Evolutionary conservation across 192 early-diverging fungal genomes (phyloP).

Genomic region (Coemansia sp.): DNA sequence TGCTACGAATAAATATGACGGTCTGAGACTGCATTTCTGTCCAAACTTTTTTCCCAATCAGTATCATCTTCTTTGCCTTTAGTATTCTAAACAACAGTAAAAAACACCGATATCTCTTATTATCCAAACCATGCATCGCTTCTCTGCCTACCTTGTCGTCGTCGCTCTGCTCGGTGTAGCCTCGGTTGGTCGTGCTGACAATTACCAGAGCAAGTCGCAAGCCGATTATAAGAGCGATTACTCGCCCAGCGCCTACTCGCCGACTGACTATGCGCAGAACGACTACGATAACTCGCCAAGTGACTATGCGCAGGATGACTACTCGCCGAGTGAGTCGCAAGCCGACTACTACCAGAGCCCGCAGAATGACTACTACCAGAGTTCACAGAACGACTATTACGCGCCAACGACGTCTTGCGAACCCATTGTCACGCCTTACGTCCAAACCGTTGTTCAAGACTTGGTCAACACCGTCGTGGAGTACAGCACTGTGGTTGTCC

Average conservation of each 20-base stretch:
- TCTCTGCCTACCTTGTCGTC: slow-evolving; percentile 25
- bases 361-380: neutral
- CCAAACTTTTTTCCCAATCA: too few relatives aligned
- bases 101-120: neutral
- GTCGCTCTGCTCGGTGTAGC: slow-evolving; percentile 31
- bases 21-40: too few relatives aligned
- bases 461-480: slow-evolving; percentile 34
- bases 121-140: slow-evolving; percentile 26
- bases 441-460: slow-evolving; percentile 41
- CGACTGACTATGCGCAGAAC: slow-evolving; percentile 8
- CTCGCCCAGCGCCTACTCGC: slow-evolving; percentile 5
- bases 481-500: slow-evolving; percentile 40
- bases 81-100: neutral
- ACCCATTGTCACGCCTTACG: slow-evolving; percentile 22
- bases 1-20: too few relatives aligned
- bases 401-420: slow-evolving; percentile 27
- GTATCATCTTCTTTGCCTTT: too few relatives aligned
- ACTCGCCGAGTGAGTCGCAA: neutral
- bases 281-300: neutral
- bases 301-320: slow-evolving; percentile 3
- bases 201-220: neutral
- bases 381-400: slow-evolving; percentile 5
- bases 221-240: slow-evolving; percentile 3
- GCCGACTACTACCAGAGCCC: slow-evolving; percentile 9
- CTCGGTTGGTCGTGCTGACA: slow-evolving; percentile 8